phyloP scores from a whole-genome alignment of 1,139 yeast genomes.

The Arxiozyma slooffiae region DNA sequence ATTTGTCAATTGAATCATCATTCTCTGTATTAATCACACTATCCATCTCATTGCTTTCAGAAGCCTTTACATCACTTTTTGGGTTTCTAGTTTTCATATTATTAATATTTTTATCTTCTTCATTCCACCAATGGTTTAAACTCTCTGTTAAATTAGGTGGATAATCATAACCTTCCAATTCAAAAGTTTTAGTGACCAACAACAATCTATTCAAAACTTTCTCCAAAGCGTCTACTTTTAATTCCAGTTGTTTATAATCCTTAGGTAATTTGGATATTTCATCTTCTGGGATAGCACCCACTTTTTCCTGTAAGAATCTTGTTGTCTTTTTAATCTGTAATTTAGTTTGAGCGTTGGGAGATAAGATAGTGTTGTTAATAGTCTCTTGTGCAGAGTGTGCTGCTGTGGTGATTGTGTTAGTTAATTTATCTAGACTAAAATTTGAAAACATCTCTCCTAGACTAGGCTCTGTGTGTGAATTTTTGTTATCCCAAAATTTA shows the following conservation, averaged over 20 bases:
- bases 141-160: slow-evolving; percentile 61
- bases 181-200: slow-evolving; percentile 48
- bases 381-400: slow-evolving; percentile 27
- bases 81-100: background rate
- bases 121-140: slow-evolving; percentile 48
- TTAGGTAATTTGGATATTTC: slow-evolving; percentile 59
- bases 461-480: too few species aligned
- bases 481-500: background rate
- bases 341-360: slow-evolving; percentile 25
- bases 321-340: slow-evolving; percentile 25
- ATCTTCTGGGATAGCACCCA: slow-evolving; percentile 56
- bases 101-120: slow-evolving; percentile 5
- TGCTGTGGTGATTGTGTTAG: slow-evolving; percentile 21
- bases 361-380: slow-evolving; percentile 17
- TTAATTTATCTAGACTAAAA: slow-evolving; percentile 24
- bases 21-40: slow-evolving; percentile 42
- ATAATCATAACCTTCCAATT: slow-evolving; percentile 58
- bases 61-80: background rate
- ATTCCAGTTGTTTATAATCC: slow-evolving; percentile 59
- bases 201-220: slow-evolving; percentile 51
- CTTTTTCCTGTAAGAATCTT: slow-evolving; percentile 47
- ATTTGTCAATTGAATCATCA: slow-evolving; percentile 52
- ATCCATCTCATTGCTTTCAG: background rate
- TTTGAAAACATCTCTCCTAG: slow-evolving; percentile 20
- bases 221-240: slow-evolving; percentile 53